Conservation (phyloP, 768 basidiomycete species). For the Pulveroboletus sp. region DNA sequence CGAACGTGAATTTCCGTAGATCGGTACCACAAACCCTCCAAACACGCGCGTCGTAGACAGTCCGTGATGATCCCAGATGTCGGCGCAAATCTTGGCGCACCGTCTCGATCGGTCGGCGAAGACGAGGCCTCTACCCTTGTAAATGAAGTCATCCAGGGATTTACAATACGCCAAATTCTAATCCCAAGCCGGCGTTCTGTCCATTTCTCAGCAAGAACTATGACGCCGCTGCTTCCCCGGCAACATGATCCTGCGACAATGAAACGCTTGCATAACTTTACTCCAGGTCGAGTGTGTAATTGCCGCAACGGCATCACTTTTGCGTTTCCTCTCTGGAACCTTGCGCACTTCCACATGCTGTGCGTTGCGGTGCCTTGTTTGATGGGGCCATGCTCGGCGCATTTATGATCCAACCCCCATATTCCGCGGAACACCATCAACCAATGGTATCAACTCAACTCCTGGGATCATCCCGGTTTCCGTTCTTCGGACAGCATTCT, state of each 20-base stretch:
- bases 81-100: conserved; percentile 19
- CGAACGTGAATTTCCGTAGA: conserved; percentile 3
- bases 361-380: conserved; percentile 10
- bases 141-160: conserved; percentile 17
- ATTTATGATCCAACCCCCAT: not conserved
- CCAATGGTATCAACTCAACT: conserved; percentile 6
- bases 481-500: conserved; percentile 1
- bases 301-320: conserved; percentile 12
- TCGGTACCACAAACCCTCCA: conserved; percentile 16
- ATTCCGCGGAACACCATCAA: conserved; percentile 16
- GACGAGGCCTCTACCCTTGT: conserved; percentile 3
- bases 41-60: conserved; percentile 6
- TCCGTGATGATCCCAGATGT: conserved; percentile 11
- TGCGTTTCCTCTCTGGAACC: conserved; percentile 9
- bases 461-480: conserved; percentile 3
- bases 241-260: conserved; percentile 13
- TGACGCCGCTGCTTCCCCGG: not conserved
- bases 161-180: conserved; percentile 5
- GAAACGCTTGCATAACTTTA: conserved; percentile 7
- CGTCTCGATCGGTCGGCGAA: conserved; percentile 19
- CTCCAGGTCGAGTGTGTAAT: conserved; percentile 2
- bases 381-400: conserved; percentile 1
- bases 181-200: not conserved
- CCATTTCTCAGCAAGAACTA: too few species aligned
- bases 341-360: conserved; percentile 14